Conservation (phyloP, 345 rosid genomes). For the Gossypium raimondii region DNA sequence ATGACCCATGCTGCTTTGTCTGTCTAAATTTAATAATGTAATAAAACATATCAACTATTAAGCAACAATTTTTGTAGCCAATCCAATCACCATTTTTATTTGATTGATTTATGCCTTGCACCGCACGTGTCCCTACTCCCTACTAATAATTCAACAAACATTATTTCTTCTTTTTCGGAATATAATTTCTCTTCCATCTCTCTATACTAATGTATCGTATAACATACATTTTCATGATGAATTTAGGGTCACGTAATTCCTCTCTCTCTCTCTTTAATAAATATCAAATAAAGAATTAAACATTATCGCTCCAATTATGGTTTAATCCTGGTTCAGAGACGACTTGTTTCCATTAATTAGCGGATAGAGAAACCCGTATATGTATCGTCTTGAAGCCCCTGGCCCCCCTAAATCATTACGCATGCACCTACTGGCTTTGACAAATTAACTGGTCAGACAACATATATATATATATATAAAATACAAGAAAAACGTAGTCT, state of each 20-base stretch:
- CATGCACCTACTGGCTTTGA: background rate
- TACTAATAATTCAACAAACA: background rate
- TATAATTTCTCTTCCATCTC: background rate
- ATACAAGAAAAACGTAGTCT: background rate
- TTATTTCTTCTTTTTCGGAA: background rate
- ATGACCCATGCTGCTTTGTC: background rate
- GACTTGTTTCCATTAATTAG: background rate
- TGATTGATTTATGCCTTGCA: conserved; percentile 10
- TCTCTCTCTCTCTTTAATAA: background rate
- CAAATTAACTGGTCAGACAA: background rate
- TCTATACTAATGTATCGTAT: background rate
- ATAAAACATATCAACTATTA: background rate
- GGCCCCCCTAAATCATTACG: background rate
- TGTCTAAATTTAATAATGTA: background rate
- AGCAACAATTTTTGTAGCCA: background rate
- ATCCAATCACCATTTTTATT: background rate
- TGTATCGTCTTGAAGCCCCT: background rate
- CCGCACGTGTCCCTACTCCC: background rate
- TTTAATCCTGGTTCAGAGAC: too few species aligned
- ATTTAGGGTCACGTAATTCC: background rate
- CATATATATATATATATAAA: background rate
- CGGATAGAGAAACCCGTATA: background rate
- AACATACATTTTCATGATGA: background rate
- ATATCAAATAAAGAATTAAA: too few species aligned
- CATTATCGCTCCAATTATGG: too few species aligned